Evolutionary conservation across 257 asterid genomes (phyloP), one percentile per base, ranked within the genome.

Genomic region (Scutellaria galericulata): DNA sequence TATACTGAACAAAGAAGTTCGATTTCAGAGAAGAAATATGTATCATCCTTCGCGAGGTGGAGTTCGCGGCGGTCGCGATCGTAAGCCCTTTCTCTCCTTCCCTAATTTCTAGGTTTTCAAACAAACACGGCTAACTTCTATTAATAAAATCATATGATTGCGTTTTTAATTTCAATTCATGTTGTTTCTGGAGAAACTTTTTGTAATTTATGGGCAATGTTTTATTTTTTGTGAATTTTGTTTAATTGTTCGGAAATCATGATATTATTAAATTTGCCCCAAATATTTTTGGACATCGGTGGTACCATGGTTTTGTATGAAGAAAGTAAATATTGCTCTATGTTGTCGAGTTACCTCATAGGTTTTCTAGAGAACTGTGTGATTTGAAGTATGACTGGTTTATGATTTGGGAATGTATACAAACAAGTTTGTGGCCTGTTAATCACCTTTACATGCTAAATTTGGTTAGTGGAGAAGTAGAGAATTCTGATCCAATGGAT

Each of bases 41-140:
- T 94, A 94, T 80, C 97, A 91, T 79, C 99, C 99, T 5, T 66
- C 97, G 3, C 87, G 99, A 87, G 98, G 98, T 27, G 99, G 99
- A 61, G 99, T 91, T 73, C 99, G 99, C 45, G 98, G 99, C 58
- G 99, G 99, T 71, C 98, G 95, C 35, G 99, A 94, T 87, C 99
- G 99, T 94, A 86, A 89, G 97, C 50, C 61, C 68, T 58, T 9
- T 46, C 13, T 46, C 55, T 53, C 65, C 52, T 5, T 1, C 44
- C 22, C 27, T 15, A 62, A 75, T 78, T 82, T 79, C 45, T 88
- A 86, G 84, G 90, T 80, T 76, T 88, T 84, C 71, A 11, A n/a
- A 12, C 61, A 5, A 7, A 2, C 63, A 9, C 39, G 7, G 48
- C 15, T 15, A 40, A 18, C 41, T 53, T 72, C n/a, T 41, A 61